A percentile compares a stretch with the other conserved stretches of the same genome.
Evolutionary conservation across 1,284 basidiomycete species (phyloP).

Genomic region (Apiotrichum laibachii): DNA sequence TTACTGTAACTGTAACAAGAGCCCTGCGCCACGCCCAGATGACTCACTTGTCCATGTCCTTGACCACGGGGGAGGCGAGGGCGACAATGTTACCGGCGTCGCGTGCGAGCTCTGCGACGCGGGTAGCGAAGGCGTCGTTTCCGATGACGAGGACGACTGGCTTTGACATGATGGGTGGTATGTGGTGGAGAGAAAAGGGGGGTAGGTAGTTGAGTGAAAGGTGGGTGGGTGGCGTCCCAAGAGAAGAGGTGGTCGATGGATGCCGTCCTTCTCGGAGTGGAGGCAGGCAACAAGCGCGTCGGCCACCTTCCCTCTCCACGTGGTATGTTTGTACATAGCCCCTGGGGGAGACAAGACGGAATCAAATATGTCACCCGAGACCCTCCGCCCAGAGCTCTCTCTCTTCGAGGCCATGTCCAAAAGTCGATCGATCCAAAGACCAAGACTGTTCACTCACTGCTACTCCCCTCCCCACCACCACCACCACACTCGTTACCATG

Average conservation of each 20-base stretch:
- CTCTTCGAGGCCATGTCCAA: not conserved
- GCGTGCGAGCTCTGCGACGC: conserved; percentile 2
- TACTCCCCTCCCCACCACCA: not conserved
- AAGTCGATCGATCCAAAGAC: no score
- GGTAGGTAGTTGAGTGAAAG: not conserved
- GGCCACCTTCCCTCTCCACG: not conserved
- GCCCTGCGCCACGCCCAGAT: not conserved
- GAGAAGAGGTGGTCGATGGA: not conserved
- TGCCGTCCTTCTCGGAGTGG: not conserved
- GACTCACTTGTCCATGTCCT: not conserved
- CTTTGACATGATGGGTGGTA: not conserved
- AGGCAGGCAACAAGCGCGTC: not conserved
- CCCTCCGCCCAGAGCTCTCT: not conserved
- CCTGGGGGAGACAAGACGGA: no score
- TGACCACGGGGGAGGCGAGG: not conserved
- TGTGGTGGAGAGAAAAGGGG: not conserved
- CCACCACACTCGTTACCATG: not conserved
- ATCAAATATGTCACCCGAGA: no score
- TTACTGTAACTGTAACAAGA: not conserved
- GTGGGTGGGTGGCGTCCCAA: not conserved
- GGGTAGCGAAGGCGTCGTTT: not conserved
- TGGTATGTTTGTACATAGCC: not conserved
- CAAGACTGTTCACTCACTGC: no score
- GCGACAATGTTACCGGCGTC: not conserved
- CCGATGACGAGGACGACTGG: not conserved